Evolutionary conservation across 306 rosid genomes (phyloP).

Genomic region (Lathyrus aphaca): DNA sequence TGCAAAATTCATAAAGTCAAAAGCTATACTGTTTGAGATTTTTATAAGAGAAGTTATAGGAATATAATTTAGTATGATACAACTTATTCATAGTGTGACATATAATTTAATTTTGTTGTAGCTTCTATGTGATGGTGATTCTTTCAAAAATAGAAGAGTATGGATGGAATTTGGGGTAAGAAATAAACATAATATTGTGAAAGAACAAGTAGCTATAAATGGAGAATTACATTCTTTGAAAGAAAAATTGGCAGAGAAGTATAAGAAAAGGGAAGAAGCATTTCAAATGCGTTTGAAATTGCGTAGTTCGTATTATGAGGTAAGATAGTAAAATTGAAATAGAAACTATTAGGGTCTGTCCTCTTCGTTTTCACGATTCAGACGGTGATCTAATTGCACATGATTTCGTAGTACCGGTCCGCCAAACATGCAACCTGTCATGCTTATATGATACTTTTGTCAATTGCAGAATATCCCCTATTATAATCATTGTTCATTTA

Average conservation of each 20-base stretch:
- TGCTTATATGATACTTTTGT: neutral
- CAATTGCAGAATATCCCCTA: constrained; percentile 29
- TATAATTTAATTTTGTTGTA: neutral
- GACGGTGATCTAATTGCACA: too few species aligned
- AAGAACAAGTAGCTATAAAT: neutral
- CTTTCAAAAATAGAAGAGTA: constrained; percentile 19
- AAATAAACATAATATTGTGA: neutral
- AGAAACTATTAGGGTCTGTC: neutral
- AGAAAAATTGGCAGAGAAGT: constrained; percentile 18
- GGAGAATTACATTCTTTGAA: neutral
- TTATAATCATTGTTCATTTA: constrained; percentile 3
- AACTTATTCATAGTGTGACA: too few species aligned
- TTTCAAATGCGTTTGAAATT: constrained; percentile 15
- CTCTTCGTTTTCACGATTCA: neutral
- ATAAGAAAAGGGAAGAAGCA: constrained; percentile 23
- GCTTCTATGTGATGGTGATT: neutral
- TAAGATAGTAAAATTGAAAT: constrained; percentile 1
- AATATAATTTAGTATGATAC: too few species aligned
- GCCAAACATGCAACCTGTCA: too few species aligned
- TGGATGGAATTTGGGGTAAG: neutral
- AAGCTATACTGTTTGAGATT: too few species aligned
- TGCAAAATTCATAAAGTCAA: too few species aligned
- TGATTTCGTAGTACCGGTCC: too few species aligned
- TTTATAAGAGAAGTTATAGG: too few species aligned
- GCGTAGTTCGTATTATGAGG: constrained; percentile 7